phyloP scores from a whole-genome alignment of 2,329 filamentous ascomycete species.

The Curvularia hawaiiensis region DNA sequence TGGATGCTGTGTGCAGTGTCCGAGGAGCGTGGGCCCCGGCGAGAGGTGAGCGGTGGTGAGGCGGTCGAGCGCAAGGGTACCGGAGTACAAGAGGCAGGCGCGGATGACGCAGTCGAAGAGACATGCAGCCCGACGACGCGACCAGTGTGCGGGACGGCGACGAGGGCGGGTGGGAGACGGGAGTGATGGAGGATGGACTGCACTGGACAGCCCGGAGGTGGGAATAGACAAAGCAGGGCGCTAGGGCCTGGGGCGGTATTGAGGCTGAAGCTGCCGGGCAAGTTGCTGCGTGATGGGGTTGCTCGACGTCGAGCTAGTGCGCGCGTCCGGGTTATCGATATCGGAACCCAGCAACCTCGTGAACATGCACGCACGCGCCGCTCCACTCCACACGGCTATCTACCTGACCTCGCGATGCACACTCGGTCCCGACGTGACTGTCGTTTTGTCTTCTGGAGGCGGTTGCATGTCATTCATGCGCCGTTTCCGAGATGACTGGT shows the following conservation, averaged over 20 bases:
- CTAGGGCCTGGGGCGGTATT: slow-evolving; percentile 9
- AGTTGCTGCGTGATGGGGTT: slow-evolving; percentile 4
- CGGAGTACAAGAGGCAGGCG: slow-evolving; percentile 33
- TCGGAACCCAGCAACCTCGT: slow-evolving; percentile 9
- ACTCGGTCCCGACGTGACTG: not conserved
- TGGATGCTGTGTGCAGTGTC: slow-evolving; percentile 30
- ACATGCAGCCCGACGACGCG: slow-evolving; percentile 33
- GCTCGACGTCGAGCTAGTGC: slow-evolving; percentile 14
- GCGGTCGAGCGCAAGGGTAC: slow-evolving; percentile 27
- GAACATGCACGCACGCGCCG: slow-evolving; percentile 14
- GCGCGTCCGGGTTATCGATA: slow-evolving; percentile 25
- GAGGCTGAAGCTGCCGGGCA: slow-evolving; percentile 11
- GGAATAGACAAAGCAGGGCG: slow-evolving; percentile 12
- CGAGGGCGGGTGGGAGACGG: not conserved
- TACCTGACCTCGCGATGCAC: slow-evolving; percentile 1
- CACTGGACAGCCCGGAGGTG: slow-evolving; percentile 1
- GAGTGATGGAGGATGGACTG: not conserved
- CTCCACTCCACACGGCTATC: not conserved
- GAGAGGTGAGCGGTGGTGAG: slow-evolving; percentile 36
- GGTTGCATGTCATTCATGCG: not conserved
- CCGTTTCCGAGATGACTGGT: not conserved
- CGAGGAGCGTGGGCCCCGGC: slow-evolving; percentile 21
- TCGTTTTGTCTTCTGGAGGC: not conserved
- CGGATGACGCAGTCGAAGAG: slow-evolving; percentile 38
- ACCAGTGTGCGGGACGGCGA: slow-evolving; percentile 11